Evolutionary conservation across 1,284 basidiomycete species (phyloP).

Genomic region (Pterulicium gracile): DNA sequence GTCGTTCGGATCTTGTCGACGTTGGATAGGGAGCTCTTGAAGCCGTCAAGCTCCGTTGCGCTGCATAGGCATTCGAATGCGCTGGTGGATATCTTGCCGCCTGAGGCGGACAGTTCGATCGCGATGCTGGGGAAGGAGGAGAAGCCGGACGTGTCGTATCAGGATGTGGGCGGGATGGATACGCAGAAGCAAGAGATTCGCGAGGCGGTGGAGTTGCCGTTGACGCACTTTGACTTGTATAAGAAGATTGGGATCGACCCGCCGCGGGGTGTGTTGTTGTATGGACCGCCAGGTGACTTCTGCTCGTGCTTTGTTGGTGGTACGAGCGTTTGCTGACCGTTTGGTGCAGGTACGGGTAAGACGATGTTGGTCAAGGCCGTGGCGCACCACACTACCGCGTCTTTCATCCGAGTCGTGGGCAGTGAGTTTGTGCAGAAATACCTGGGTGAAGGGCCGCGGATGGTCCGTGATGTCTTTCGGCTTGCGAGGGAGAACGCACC

Average conservation of each 20-base stretch:
- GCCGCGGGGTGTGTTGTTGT: slow-evolving; percentile 86
- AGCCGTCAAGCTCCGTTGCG: slow-evolving; percentile 94
- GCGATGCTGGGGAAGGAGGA: slow-evolving; percentile 90
- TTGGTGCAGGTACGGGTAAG: slow-evolving; percentile 80
- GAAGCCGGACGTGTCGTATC: slow-evolving; percentile 85
- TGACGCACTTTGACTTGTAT: slow-evolving; percentile 96
- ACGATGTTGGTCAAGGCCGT: slow-evolving; percentile 99
- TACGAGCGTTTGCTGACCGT: slow-evolving; percentile 8
- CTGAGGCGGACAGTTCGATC: slow-evolving; percentile 97
- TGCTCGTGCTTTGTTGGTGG: neutral
- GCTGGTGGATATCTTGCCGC: slow-evolving; percentile 95
- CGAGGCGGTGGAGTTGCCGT: slow-evolving; percentile 97
- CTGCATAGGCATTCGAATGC: slow-evolving; percentile 98
- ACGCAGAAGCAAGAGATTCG: slow-evolving; percentile 98
- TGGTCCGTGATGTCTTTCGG: slow-evolving; percentile 99
- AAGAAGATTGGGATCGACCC: slow-evolving; percentile 99
- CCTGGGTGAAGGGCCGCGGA: slow-evolving; percentile 96
- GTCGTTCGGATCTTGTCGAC: slow-evolving; percentile 97
- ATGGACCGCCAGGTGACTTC: slow-evolving; percentile 76
- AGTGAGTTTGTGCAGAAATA: slow-evolving; percentile 99
- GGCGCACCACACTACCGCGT: slow-evolving; percentile 92
- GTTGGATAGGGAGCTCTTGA: slow-evolving; percentile 93
- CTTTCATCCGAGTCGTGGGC: slow-evolving; percentile 97
- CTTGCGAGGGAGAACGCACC: slow-evolving; percentile 96
- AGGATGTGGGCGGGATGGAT: slow-evolving; percentile 96